Evolutionary conservation across 768 basidiomycete genomes (phyloP).

Genomic region (Cystofilobasidium bisporidii): DNA sequence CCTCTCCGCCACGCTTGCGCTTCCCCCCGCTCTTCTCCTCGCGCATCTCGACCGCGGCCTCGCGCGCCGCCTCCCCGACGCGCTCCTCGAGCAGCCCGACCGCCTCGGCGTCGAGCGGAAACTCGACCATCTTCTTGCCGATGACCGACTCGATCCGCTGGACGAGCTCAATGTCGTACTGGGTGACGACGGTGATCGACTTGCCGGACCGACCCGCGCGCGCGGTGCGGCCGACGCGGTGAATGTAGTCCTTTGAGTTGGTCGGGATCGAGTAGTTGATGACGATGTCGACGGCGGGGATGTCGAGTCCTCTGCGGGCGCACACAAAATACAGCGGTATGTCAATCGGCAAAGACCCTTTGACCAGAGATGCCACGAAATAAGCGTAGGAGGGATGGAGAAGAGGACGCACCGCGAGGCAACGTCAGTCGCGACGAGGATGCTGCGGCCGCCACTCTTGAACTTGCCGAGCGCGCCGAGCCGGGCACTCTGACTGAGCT

Average conservation of each 20-base stretch:
- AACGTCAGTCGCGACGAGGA: slow-evolving; percentile 92
- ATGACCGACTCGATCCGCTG: slow-evolving; percentile 89
- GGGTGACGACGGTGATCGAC: slow-evolving; percentile 92
- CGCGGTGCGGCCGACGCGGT: slow-evolving; percentile 93
- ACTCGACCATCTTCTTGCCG: slow-evolving; percentile 83
- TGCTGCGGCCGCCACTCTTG: slow-evolving; percentile 80
- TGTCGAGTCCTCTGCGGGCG: slow-evolving; percentile 68
- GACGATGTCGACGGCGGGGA: slow-evolving; percentile 88
- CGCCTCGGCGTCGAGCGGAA: slow-evolving; percentile 55
- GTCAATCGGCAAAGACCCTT: no score
- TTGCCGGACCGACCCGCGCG: slow-evolving; percentile 96
- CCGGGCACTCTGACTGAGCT: slow-evolving; percentile 85
- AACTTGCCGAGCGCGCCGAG: slow-evolving; percentile 90
- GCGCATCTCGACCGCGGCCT: slow-evolving; percentile 69
- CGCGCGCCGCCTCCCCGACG: slow-evolving; percentile 68
- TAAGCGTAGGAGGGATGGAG: not conserved
- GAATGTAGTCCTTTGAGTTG: slow-evolving; percentile 98
- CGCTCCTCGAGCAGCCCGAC: slow-evolving; percentile 76
- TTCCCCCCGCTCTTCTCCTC: slow-evolving; percentile 51
- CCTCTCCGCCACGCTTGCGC: slow-evolving; percentile 43
- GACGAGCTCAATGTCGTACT: slow-evolving; percentile 93
- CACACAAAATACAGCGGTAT: no score
- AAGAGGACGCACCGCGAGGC: slow-evolving; percentile 59
- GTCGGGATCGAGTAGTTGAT: slow-evolving; percentile 97
- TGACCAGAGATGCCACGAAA: no score